Conservation (phyloP, 129 eudicot species). For the Lonicera japonica region DNA sequence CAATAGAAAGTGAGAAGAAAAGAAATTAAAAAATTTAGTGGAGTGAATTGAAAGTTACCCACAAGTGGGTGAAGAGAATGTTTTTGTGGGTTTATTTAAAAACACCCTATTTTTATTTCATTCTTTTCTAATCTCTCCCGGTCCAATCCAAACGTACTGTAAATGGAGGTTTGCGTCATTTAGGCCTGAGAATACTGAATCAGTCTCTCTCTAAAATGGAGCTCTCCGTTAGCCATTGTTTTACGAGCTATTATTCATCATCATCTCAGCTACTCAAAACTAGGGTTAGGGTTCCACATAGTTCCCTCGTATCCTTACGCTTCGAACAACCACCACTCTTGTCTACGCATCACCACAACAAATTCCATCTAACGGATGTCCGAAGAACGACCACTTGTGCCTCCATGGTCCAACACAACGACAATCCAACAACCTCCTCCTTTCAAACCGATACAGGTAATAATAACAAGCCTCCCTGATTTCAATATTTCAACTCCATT, state of each 20-base stretch:
- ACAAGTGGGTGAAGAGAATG: too few species aligned
- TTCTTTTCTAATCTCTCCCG: too few species aligned
- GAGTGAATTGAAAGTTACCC: too few species aligned
- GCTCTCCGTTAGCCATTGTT: conserved; percentile 20
- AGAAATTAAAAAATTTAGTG: too few species aligned
- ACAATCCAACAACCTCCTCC: conserved; percentile 24
- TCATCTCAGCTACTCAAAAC: conserved; percentile 16
- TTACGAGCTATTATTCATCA: neutral
- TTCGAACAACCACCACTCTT: neutral
- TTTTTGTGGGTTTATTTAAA: too few species aligned
- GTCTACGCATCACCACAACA: neutral
- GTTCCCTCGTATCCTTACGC: conserved; percentile 7
- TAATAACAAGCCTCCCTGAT: too few species aligned
- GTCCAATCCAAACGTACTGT: too few species aligned
- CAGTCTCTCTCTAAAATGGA: conserved; percentile 15
- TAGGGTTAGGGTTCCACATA: conserved; percentile 8
- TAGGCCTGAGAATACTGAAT: too few species aligned
- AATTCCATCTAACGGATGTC: conserved; percentile 17
- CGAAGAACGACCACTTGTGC: conserved; percentile 21
- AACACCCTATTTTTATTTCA: too few species aligned
- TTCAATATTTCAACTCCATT: neutral
- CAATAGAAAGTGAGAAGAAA: too few species aligned
- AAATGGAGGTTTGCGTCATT: too few species aligned
- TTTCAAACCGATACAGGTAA: conserved; percentile 13
- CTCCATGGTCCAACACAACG: conserved; percentile 16